phyloP scores from a whole-genome alignment of 2,329 filamentous ascomycete genomes.

The Fusarium redolens region DNA sequence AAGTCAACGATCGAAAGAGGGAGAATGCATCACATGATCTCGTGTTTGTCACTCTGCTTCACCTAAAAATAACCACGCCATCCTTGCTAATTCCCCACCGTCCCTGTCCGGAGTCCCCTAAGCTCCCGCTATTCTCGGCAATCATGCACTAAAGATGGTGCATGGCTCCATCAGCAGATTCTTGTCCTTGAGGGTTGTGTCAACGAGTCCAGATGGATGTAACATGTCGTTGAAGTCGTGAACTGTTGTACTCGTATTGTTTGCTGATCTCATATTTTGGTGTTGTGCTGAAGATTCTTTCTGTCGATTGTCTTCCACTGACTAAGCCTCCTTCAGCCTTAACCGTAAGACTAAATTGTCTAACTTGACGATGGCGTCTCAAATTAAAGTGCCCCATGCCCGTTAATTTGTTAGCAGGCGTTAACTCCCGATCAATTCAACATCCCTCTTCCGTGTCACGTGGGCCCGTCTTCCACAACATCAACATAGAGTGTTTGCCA shows the following conservation, averaged over 20 bases:
- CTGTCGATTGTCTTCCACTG: background rate
- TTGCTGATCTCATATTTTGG: background rate
- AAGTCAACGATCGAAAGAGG: constrained; percentile 14
- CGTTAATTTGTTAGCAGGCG: background rate
- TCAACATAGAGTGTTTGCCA: background rate
- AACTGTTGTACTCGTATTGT: constrained; percentile 1
- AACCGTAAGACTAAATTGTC: background rate
- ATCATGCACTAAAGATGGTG: constrained; percentile 37
- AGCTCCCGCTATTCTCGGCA: constrained; percentile 36
- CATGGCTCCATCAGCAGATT: constrained; percentile 23
- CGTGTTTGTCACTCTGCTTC: constrained; percentile 39
- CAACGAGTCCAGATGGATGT: background rate
- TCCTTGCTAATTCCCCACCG: constrained; percentile 6
- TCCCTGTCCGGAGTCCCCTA: constrained; percentile 26
- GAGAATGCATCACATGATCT: constrained; percentile 45
- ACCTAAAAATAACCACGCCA: constrained; percentile 42
- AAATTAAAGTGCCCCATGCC: constrained; percentile 1
- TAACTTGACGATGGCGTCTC: constrained; percentile 17
- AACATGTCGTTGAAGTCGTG: background rate
- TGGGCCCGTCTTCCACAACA: background rate
- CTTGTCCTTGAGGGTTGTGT: constrained; percentile 1
- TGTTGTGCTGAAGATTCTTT: background rate
- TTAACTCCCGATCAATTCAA: constrained; percentile 10
- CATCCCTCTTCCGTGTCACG: constrained; percentile 12
- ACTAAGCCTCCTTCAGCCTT: background rate